These are phyloP conservation scores for Durio zibethinus DNA, from an alignment of 345 rosid genomes.

Conservation along the genomic window DNA sequence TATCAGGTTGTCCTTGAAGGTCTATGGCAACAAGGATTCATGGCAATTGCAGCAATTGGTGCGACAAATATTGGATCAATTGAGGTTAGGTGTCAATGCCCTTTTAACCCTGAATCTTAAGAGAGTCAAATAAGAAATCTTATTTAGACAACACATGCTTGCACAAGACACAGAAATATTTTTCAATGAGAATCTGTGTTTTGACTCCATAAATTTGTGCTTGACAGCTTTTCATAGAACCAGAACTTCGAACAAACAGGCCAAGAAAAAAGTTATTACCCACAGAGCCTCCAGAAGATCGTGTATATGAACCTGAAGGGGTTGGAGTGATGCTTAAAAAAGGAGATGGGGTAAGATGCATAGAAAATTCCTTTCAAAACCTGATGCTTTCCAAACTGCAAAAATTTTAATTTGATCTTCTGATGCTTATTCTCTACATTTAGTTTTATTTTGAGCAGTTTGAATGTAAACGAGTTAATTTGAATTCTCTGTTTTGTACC, in stretches of 20 bases:
- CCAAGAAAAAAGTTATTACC: slow-evolving; percentile 60
- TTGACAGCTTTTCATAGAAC: slow-evolving; percentile 81
- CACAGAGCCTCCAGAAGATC: slow-evolving; percentile 65
- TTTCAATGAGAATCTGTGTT: background rate
- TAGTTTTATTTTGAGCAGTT: background rate
- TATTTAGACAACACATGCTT: background rate
- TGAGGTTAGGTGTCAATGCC: slow-evolving; percentile 46
- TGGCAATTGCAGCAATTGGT: slow-evolving; percentile 94
- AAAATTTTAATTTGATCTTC: background rate
- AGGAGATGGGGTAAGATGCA: slow-evolving; percentile 73
- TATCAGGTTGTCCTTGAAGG: slow-evolving; percentile 93
- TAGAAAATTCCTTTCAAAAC: background rate
- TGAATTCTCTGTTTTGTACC: background rate
- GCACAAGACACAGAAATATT: background rate
- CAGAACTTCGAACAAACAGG: slow-evolving; percentile 74
- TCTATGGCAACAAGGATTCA: slow-evolving; percentile 75
- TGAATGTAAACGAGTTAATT: background rate
- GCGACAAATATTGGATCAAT: slow-evolving; percentile 96
- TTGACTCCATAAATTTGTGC: slow-evolving; percentile 13
- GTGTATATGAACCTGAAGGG: slow-evolving; percentile 68
- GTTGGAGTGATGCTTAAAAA: slow-evolving; percentile 64
- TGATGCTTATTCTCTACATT: background rate
- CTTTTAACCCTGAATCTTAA: background rate
- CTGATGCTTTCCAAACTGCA: background rate
- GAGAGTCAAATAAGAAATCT: background rate